Evolutionary conservation across 169 alveolate species (phyloP), one percentile per base, ranked within the genome.

Genomic region (Cryptosporidium sp.): DNA sequence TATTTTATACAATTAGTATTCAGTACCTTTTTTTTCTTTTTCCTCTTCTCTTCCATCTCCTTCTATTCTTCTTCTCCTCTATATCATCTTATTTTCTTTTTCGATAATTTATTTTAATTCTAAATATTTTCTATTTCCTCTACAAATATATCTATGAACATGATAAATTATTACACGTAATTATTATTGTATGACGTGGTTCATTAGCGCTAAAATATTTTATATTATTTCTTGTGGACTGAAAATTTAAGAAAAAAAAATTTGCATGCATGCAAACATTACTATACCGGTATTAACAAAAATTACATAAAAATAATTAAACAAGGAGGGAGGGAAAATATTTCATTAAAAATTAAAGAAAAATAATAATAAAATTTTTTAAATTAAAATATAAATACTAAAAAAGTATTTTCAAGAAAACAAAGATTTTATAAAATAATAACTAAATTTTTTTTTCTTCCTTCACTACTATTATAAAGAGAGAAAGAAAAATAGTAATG

Each of bases 201-300:
- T 26, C 7, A n/a, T 6, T 59, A 23, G 37, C 69, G 69, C 69
- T 37, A 10, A 59, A 59, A 59, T 2, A 18, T 59, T 59, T 4
- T 59, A 12, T 45, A 45, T 45, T 45, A 45, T 59, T 59, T 31
- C 33, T 59, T 59, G 69, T 59, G 69, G 69, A 59, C 39, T 59
- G 21, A 45, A 16, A 39, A 39, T 5, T 39, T 5, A 8, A 8
- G 1, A 52, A 52, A 52, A 51, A 55, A 26, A 21, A 45, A 43
- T 71, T 71, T 71, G 85, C 85, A 71, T 71, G 85, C 69, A 71
- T 71, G 85, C 41, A 52, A 45, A 52, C 50, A 26, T 43, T 23
- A 29, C 29, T 29, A 45, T 71, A 71, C 85, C 85, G 85, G 85
- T 23, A 71, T 50, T 45, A 45, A 45, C 55, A 16, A 45, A 45